Evolutionary conservation across 108 stramenopile species (phyloP).

Genomic region (Nitzschia sp.): DNA sequence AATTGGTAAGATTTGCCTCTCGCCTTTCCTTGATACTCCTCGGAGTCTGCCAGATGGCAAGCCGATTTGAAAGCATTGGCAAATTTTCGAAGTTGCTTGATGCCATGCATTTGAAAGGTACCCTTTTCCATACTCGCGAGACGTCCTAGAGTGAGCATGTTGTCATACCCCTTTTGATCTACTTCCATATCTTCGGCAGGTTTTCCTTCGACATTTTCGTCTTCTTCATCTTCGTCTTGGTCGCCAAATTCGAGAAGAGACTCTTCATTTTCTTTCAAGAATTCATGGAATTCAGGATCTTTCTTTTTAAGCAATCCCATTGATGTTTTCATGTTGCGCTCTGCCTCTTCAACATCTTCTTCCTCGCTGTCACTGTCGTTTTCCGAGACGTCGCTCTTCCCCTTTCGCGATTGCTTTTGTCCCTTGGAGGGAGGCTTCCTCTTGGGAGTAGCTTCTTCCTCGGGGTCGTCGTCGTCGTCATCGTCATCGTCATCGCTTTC

Average conservation of each 20-base stretch:
- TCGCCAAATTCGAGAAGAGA: conserved; percentile 71
- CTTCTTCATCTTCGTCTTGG: conserved; percentile 55
- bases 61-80: conserved; percentile 78
- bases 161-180: conserved; percentile 19
- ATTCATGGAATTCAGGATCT: conserved; percentile 92
- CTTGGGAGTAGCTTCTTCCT: conserved; percentile 3
- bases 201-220: conserved; percentile 37
- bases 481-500: conserved; percentile 34
- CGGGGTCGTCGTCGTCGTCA: conserved; percentile 37
- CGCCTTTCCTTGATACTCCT: conserved; percentile 27
- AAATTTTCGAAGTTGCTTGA: conserved; percentile 77
- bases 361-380: conserved; percentile 68
- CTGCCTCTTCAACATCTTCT: conserved; percentile 75
- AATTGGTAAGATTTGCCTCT: conserved; percentile 57
- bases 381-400: conserved; percentile 4
- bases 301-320: conserved; percentile 71
- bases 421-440: conserved; percentile 5
- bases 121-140: conserved; percentile 55
- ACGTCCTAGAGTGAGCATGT: conserved; percentile 50
- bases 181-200: conserved; percentile 16
- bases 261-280: conserved; percentile 83
- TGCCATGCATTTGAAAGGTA: conserved; percentile 69
- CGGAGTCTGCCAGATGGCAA: conserved; percentile 68
- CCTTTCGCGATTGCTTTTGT: neutral
- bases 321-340: conserved; percentile 71